Base-by-base conservation (phyloP, 495 filamentous ascomycete species). In the Aspergillus nidulans region DNA sequence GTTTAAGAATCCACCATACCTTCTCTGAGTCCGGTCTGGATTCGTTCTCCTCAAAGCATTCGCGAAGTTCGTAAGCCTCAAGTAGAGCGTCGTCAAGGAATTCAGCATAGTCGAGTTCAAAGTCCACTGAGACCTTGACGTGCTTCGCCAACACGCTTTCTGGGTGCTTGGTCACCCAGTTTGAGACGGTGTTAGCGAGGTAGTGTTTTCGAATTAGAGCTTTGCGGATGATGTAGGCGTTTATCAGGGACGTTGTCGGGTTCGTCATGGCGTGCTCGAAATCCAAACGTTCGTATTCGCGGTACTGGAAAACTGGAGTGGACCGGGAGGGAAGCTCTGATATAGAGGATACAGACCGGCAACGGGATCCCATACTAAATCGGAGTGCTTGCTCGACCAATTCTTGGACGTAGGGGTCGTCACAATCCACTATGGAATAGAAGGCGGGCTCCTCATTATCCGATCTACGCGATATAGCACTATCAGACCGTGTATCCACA, bases 1-100 rank as follows among this genome's bases (percentile, higher is more conserved):
- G 94, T 66, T 98, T 98, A 38, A 97, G 70, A 57, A 97, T 96
- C 94, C 94, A 98, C 92, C 92, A 98, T 70, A 95, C 88, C 46
- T 77, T 78, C 61, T 88, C 80, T 0, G 71, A 62, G 2, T 69
- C 63, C 4, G 65, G 56, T 19, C 64, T 66, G 34, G 66, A 66
- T 53, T 74, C 75, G 62, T 95, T 96, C 42, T 71, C 79, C 34
- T 78, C 79, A 53, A 95, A 74, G 44, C 86, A 89, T 15, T 87
- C 92, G 18, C 83, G 78, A 20, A 98, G 71, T 62, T 97, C 94
- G 54, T 82, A 98, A 0, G 89, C 88, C 61, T 98, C 94, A 0
- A 90, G 76, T 7, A 98, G 75, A 0, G 94, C 91, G 50, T 98
- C 94, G 58, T 97, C 92, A 7, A 98, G 76, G 65, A 96, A 98